Percentiles rank a stretch among this genome's conserved stretches.
Evolutionary conservation across 192 early-diverging fungal species (phyloP).

Genomic region (Tieghemiomyces parasiticus): DNA sequence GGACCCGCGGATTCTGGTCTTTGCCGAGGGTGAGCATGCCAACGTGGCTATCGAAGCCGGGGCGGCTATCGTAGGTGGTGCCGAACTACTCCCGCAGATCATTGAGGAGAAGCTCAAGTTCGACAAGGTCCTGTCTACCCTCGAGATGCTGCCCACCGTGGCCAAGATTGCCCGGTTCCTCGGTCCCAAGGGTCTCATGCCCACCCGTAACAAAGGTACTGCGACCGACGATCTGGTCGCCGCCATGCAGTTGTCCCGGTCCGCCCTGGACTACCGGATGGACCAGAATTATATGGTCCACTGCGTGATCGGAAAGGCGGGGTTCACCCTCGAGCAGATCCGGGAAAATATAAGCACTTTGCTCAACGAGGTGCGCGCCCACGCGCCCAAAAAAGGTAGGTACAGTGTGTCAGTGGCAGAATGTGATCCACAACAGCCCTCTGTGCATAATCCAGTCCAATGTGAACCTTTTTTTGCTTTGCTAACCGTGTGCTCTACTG

Average conservation of each 20-base stretch:
- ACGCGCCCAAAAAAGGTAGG: constrained; percentile 2
- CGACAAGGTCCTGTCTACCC: constrained; percentile 77
- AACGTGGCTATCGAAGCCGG: constrained; percentile 68
- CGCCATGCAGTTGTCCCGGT: constrained; percentile 44
- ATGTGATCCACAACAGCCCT: no score
- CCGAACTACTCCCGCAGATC: constrained; percentile 65
- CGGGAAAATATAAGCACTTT: not conserved
- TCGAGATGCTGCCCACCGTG: constrained; percentile 75
- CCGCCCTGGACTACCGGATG: constrained; percentile 57
- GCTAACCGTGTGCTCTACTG: no score
- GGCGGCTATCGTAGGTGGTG: constrained; percentile 69
- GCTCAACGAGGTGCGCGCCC: not conserved
- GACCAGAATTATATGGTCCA: constrained; percentile 62
- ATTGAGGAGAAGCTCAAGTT: constrained; percentile 48
- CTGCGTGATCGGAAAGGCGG: constrained; percentile 26
- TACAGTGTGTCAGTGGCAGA: no score
- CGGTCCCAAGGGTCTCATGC: constrained; percentile 96
- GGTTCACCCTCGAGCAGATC: not conserved
- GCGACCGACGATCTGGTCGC: constrained; percentile 61
- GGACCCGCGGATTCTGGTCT: constrained; percentile 5
- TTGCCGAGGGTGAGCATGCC: constrained; percentile 47
- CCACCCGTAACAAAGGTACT: constrained; percentile 70
- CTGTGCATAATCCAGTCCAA: no score
- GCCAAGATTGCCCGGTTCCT: constrained; percentile 76
- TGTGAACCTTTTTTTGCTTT: no score